phyloP scores from a whole-genome alignment of 2,329 filamentous ascomycete genomes.

The Escovopsis sp. region DNA sequence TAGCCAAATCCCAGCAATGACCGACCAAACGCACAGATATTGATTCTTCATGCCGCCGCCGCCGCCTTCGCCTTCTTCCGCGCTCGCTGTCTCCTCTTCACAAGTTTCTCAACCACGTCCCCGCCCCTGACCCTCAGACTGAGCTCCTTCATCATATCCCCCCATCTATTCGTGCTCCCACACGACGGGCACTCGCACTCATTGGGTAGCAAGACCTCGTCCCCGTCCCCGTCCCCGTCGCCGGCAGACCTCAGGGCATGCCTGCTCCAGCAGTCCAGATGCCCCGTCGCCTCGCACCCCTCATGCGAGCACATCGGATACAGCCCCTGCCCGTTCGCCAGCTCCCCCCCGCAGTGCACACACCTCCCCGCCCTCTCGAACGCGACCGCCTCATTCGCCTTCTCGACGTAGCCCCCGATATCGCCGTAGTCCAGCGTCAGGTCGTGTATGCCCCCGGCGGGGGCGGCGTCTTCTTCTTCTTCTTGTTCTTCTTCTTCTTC shows the following conservation, averaged over 20 bases:
- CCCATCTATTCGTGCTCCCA: constrained; percentile 48
- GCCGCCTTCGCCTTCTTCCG: too few relatives aligned
- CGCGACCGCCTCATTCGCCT: constrained; percentile 36
- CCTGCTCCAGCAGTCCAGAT: constrained; percentile 44
- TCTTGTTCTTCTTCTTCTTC: too few relatives aligned
- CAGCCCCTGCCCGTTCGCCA: constrained; percentile 35
- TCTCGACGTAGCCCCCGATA: constrained; percentile 39
- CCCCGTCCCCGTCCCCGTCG: constrained; percentile 4
- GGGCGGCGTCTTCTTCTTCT: constrained; percentile 2
- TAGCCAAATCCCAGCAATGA: too few relatives aligned
- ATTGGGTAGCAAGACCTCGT: constrained; percentile 46
- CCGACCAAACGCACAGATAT: too few relatives aligned
- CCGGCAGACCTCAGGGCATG: constrained; percentile 29
- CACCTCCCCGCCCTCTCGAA: constrained; percentile 44
- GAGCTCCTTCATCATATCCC: constrained; percentile 67
- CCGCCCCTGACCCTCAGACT: constrained; percentile 56
- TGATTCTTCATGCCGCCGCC: too few relatives aligned
- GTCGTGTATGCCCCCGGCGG: constrained; percentile 34
- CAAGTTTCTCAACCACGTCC: constrained; percentile 54
- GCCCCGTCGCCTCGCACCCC: constrained; percentile 41
- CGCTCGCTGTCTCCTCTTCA: constrained; percentile 40
- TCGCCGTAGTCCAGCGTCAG: constrained; percentile 41
- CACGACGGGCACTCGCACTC: constrained; percentile 61
- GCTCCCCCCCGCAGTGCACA: constrained; percentile 32
- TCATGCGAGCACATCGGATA: constrained; percentile 41